Base-by-base conservation (phyloP, 1,284 basidiomycete genomes). In the Stygiomarasmius scandens region DNA sequence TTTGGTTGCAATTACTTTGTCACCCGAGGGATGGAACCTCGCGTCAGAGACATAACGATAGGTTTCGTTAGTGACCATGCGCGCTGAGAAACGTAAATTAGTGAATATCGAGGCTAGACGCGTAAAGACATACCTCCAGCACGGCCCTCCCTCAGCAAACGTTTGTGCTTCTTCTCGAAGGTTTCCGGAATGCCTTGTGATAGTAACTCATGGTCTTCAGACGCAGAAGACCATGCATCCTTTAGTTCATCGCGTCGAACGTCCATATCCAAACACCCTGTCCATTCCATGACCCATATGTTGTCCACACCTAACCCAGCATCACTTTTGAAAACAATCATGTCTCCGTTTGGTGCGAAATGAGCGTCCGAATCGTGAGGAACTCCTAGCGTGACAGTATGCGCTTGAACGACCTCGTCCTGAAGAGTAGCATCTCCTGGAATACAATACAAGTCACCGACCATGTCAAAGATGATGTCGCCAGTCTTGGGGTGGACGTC, bases 401-500 rank as follows among this genome's bases (percentile, higher is more conserved):
- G 72, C 2, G 85, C 85, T 19, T 66, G 67, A 6, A 64, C 62
- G 12, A 69, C 68, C 4, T 75, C 20, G 22, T 25, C 36, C 2
- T 36, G 19, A 8, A 38, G 38, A 19, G 20, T 27, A 16, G 45
- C 45, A 10, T 62, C 50, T 0, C 77, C 80, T 2, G 85, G 79
- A 47, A 90, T 75, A 63, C 88, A 90, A 67, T 89, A 90, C 32
- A 90, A 66, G 65, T 90, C 87, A 2, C 89, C 88, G 6, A 86
- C 70, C 80, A 90, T 87, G 66, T 90, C 89, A 55, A 90, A 90
- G 4, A 89, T 78, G 52, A 90, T 81, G 59, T 90, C 88, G 9
- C 88, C 87, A 2, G 82, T 78, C 58, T 72, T 73, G 3, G 87
- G 85, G 61, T 89, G 83, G 2, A 89, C 87, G 64, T 90, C 87